Conservation (phyloP, 441 rosid genomes). For the Viola pubescens region DNA sequence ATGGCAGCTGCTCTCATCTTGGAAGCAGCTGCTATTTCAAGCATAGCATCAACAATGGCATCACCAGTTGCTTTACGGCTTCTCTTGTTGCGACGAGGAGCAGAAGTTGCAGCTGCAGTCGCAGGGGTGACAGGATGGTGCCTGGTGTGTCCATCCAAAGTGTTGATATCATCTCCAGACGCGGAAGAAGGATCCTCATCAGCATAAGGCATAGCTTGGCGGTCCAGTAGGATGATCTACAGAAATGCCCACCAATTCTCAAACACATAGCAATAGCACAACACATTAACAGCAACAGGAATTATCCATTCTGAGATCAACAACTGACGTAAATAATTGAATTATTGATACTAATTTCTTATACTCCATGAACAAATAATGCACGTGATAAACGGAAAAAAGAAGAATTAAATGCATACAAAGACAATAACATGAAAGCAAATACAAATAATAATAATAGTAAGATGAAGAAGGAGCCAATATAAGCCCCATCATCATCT, state of each 20-base stretch:
- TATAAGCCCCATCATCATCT: too few relatives aligned
- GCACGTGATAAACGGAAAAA: too few relatives aligned
- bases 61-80: slow-evolving; percentile 70
- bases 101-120: slow-evolving; percentile 11
- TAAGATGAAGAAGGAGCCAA: too few relatives aligned
- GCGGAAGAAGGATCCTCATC: slow-evolving; percentile 53
- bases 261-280: not conserved
- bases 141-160: slow-evolving; percentile 50
- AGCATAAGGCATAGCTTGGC: slow-evolving; percentile 22
- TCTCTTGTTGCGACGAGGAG: slow-evolving; percentile 60
- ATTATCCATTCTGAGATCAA: too few relatives aligned
- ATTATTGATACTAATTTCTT: too few relatives aligned
- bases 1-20: slow-evolving; percentile 71
- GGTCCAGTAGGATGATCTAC: slow-evolving; percentile 25
- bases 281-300: too few relatives aligned
- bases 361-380: too few relatives aligned
- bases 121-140: slow-evolving; percentile 37
- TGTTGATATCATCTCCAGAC: slow-evolving; percentile 48
- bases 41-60: slow-evolving; percentile 86
- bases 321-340: too few relatives aligned
- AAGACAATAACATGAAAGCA: too few relatives aligned
- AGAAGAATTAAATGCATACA: too few relatives aligned
- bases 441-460: too few relatives aligned
- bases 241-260: slow-evolving; percentile 19
- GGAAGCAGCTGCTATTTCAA: slow-evolving; percentile 79